Percentiles rank a stretch among this genome's conserved stretches.
These are phyloP conservation scores for Stenocarpella maydis DNA, from an alignment of 2,329 filamentous ascomycete species.

Conservation along the genomic window DNA sequence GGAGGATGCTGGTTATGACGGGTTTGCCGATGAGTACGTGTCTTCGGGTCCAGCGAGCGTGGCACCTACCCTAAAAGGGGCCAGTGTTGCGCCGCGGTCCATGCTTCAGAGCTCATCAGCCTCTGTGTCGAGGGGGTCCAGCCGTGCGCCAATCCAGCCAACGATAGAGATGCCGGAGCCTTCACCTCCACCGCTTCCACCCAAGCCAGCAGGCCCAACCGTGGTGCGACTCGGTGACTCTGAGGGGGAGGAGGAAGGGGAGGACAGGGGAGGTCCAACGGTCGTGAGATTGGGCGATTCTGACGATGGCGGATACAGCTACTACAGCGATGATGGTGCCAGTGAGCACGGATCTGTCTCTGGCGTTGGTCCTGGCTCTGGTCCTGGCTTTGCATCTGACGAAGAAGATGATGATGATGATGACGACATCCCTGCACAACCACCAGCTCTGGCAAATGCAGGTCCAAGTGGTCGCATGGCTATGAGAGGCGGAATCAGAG, in stretches of 20 bases:
- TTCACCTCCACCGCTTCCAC: conserved; percentile 29
- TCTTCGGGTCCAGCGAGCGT: conserved; percentile 36
- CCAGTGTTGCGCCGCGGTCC: conserved; percentile 26
- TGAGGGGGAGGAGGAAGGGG: conserved; percentile 39
- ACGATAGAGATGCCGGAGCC: background rate
- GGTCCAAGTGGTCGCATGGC: conserved; percentile 29
- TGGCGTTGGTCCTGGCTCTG: background rate
- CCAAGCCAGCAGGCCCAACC: conserved; percentile 41
- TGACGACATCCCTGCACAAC: conserved; percentile 32
- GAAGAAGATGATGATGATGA: conserved; percentile 41
- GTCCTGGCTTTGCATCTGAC: background rate
- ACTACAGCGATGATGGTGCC: conserved; percentile 27
- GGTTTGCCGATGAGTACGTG: conserved; percentile 37
- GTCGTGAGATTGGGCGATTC: conserved; percentile 45
- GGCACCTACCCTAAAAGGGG: conserved; percentile 16
- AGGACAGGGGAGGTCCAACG: conserved; percentile 42
- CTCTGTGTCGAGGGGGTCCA: conserved; percentile 8
- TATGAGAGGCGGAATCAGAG: conserved; percentile 30
- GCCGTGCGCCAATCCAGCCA: background rate
- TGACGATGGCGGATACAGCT: conserved; percentile 37
- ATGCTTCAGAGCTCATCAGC: conserved; percentile 5
- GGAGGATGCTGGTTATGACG: conserved; percentile 37
- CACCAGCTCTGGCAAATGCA: conserved; percentile 35
- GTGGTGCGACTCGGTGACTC: conserved; percentile 45
- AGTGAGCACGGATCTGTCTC: conserved; percentile 32